phyloP scores from a whole-genome alignment of 2,329 filamentous ascomycete species.

The Colletotrichum salicis region DNA sequence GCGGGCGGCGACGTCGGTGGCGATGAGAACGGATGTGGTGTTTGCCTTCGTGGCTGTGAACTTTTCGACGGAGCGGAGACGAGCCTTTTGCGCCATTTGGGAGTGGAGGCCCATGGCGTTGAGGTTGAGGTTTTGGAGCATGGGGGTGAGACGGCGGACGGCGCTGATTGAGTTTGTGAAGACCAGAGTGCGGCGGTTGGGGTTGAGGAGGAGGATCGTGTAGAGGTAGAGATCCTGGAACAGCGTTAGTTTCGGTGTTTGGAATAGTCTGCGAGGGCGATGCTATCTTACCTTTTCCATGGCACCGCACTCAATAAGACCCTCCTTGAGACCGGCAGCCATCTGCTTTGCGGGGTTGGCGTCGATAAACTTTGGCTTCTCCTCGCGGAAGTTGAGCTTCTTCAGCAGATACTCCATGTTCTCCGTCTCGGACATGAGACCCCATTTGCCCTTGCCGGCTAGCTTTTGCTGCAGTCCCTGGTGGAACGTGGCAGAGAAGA shows the following conservation, averaged over 20 bases:
- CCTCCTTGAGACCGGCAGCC: constrained; percentile 86
- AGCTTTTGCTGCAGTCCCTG: constrained; percentile 92
- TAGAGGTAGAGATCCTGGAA: constrained; percentile 89
- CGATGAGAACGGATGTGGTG: constrained; percentile 77
- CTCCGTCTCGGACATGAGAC: constrained; percentile 73
- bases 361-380: constrained; percentile 89
- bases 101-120: constrained; percentile 85
- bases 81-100: constrained; percentile 95
- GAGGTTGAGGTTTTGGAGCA: constrained; percentile 84
- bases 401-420: constrained; percentile 94
- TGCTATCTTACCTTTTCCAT: constrained; percentile 80
- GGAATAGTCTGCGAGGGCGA: neutral
- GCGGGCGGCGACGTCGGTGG: constrained; percentile 92
- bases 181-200: constrained; percentile 82
- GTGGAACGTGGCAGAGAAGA: constrained; percentile 97
- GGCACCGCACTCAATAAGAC: constrained; percentile 88
- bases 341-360: constrained; percentile 90
- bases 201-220: constrained; percentile 83
- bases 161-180: constrained; percentile 97
- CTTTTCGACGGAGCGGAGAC: constrained; percentile 89
- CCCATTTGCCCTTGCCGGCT: constrained; percentile 74
- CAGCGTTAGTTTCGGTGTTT: constrained; percentile 33
- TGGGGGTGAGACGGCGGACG: constrained; percentile 84
- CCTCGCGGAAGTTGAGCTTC: constrained; percentile 86
- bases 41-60: constrained; percentile 75